Percentiles rank a stretch among this genome's conserved stretches.
These are phyloP conservation scores for Lenzites betulinus DNA, from an alignment of 768 basidiomycete species.

Conservation along the genomic window DNA sequence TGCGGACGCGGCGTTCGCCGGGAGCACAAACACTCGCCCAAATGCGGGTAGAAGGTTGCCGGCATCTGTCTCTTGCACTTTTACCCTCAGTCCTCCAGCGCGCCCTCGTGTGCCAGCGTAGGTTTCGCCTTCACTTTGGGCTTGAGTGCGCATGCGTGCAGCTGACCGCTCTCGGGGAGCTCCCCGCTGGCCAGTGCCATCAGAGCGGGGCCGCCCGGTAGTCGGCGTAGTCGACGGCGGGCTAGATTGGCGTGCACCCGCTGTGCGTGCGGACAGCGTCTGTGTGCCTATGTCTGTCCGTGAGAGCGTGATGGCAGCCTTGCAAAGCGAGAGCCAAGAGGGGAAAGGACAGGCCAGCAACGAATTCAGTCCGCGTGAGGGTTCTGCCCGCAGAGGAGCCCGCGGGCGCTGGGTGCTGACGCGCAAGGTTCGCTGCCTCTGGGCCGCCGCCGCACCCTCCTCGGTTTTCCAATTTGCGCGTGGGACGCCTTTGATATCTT, in stretches of 20 bases:
- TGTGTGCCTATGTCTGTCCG: not conserved
- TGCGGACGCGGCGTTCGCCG: not conserved
- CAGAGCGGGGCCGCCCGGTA: not conserved
- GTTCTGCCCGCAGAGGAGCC: not conserved
- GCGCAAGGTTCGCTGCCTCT: constrained; percentile 4
- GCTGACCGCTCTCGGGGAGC: not conserved
- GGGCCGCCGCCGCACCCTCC: no score
- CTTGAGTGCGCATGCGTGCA: no score
- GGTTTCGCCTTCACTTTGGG: not conserved
- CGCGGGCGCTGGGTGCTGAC: not conserved
- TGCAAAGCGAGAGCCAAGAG: constrained; percentile 5
- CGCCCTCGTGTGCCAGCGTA: constrained; percentile 11
- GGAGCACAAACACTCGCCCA: constrained; percentile 10
- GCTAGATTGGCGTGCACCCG: not conserved
- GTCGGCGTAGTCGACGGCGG: no score
- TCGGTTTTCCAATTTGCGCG: constrained; percentile 7
- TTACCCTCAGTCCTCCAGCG: not conserved
- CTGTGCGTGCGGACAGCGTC: not conserved
- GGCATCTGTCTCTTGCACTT: constrained; percentile 3
- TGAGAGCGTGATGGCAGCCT: not conserved
- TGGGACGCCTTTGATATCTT: constrained; percentile 9
- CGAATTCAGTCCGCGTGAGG: not conserved
- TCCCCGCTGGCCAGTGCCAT: not conserved
- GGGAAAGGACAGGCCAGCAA: not conserved
- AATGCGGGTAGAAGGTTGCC: constrained; percentile 9